These are phyloP conservation scores for Boletus sp. DNA, from an alignment of 768 basidiomycete genomes.

Conservation along the genomic window DNA sequence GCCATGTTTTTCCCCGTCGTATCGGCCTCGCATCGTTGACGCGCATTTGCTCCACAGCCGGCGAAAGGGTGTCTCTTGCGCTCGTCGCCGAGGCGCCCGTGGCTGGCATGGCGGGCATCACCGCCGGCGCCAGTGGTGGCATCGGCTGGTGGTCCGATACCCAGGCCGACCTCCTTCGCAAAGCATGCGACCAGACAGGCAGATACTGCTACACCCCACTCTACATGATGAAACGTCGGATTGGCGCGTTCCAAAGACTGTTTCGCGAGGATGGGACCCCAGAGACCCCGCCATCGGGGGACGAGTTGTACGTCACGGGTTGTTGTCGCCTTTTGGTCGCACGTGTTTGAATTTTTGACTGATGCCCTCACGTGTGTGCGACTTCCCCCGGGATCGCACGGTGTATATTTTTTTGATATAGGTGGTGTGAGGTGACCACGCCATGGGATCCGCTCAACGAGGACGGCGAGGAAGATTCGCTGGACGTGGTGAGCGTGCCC, in stretches of 20 bases:
- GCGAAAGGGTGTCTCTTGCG: constrained; percentile 24
- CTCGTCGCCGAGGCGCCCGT: constrained; percentile 17
- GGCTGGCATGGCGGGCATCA: neutral
- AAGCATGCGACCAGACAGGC: constrained; percentile 19
- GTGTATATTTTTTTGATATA: neutral
- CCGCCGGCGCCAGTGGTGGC: constrained; percentile 10
- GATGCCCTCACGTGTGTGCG: neutral
- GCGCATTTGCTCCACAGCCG: constrained; percentile 7
- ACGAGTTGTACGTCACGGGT: constrained; percentile 13
- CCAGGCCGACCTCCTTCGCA: constrained; percentile 21
- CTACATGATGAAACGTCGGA: constrained; percentile 20
- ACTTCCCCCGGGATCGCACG: too few species aligned
- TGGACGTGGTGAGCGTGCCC: constrained; percentile 8
- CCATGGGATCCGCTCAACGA: constrained; percentile 28
- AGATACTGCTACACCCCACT: constrained; percentile 27
- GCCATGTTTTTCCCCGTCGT: neutral
- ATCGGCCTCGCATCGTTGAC: neutral
- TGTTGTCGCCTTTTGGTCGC: too few species aligned
- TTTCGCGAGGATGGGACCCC: constrained; percentile 7
- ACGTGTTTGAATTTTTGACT: too few species aligned
- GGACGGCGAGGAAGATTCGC: constrained; percentile 22
- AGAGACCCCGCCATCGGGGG: neutral
- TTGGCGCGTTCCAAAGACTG: neutral
- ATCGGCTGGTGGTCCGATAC: constrained; percentile 23
- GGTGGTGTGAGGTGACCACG: constrained; percentile 18